Evolutionary conservation across 345 rosid species (phyloP).

Genomic region (Pugionium cornutum): DNA sequence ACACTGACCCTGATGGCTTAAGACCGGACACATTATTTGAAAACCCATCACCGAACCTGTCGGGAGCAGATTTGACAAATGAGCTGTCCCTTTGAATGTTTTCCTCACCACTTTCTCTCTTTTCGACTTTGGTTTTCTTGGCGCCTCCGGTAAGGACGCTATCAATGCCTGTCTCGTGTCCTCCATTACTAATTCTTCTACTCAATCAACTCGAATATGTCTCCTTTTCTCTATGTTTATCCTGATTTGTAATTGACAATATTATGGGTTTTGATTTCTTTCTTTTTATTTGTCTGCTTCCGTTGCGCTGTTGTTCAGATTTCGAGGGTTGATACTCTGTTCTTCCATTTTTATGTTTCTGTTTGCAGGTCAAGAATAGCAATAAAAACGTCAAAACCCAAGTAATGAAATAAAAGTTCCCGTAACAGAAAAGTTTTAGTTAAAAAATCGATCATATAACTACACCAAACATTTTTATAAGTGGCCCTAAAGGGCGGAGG

Average conservation of each 20-base stretch:
- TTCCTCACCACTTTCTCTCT: constrained; percentile 50
- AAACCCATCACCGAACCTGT: constrained; percentile 73
- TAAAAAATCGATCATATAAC: background rate
- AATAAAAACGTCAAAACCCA: constrained; percentile 25
- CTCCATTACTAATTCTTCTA: constrained; percentile 13
- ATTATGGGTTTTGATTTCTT: constrained; percentile 22
- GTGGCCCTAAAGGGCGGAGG: background rate
- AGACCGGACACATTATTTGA: constrained; percentile 64
- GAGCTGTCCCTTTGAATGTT: constrained; percentile 67
- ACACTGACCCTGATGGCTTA: constrained; percentile 72
- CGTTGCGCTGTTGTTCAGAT: constrained; percentile 30
- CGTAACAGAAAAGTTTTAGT: constrained; percentile 27
- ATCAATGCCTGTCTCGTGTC: constrained; percentile 23
- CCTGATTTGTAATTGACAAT: constrained; percentile 17
- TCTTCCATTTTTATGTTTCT: constrained; percentile 38
- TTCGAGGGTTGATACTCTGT: constrained; percentile 18
- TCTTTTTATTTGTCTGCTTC: constrained; percentile 16
- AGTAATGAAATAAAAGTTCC: constrained; percentile 30
- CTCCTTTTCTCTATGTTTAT: background rate
- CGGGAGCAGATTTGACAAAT: constrained; percentile 60
- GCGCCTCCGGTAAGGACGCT: constrained; percentile 29
- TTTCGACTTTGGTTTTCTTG: constrained; percentile 50
- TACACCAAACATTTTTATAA: too few species aligned
- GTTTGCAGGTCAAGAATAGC: constrained; percentile 25
- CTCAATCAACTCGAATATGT: background rate